These are phyloP conservation scores for Microascus cirrosus DNA, from an alignment of 2,329 filamentous ascomycete genomes.

Conservation along the genomic window DNA sequence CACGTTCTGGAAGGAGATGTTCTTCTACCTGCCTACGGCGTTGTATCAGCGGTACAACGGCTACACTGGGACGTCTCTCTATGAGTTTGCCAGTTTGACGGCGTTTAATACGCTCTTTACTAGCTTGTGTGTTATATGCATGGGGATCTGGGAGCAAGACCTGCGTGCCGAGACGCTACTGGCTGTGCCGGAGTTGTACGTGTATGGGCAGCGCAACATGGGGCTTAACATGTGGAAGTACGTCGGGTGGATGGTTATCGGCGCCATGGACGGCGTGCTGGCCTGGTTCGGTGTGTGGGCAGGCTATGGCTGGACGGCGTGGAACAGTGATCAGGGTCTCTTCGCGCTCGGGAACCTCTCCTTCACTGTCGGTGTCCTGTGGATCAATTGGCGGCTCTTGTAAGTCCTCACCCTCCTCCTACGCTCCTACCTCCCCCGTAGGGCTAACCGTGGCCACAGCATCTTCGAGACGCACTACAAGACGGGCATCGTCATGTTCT, in stretches of 20 bases:
- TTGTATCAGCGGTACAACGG: conserved; percentile 75
- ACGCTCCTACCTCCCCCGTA: background rate
- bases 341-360: conserved; percentile 65
- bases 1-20: conserved; percentile 82
- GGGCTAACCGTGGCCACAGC: conserved; percentile 18
- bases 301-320: conserved; percentile 33
- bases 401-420: conserved; percentile 25
- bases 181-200: conserved; percentile 87
- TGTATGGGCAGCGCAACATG: conserved; percentile 60
- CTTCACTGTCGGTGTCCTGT: conserved; percentile 58
- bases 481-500: conserved; percentile 47
- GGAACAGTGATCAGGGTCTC: conserved; percentile 52
- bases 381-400: conserved; percentile 71
- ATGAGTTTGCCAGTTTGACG: conserved; percentile 76
- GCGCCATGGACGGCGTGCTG: conserved; percentile 59
- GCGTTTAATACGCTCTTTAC: conserved; percentile 96
- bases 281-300: conserved; percentile 57
- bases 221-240: conserved; percentile 70
- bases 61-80: conserved; percentile 83
- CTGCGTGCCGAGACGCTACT: conserved; percentile 72
- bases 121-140: conserved; percentile 74
- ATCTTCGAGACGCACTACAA: conserved; percentile 73
- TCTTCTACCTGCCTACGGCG: conserved; percentile 79
- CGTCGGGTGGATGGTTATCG: conserved; percentile 67
- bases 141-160: conserved; percentile 89